phyloP scores from a whole-genome alignment of 2,329 filamentous ascomycete genomes.

The Colletotrichum abscissum region DNA sequence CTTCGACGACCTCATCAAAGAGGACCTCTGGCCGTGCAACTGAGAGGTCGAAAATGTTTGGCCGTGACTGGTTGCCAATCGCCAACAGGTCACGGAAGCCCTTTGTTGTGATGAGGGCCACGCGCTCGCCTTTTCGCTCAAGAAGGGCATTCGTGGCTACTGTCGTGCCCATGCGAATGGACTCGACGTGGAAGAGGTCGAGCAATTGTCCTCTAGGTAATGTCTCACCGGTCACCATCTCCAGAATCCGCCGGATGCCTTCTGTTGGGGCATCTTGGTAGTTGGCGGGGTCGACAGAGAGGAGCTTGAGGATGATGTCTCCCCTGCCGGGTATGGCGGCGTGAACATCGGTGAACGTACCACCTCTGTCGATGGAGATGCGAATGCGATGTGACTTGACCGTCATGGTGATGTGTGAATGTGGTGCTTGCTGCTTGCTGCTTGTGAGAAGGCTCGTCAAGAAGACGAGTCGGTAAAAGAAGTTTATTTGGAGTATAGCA shows the following conservation, averaged over 20 bases:
- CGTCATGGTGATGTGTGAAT: slow-evolving; percentile 36
- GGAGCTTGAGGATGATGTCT: slow-evolving; percentile 77
- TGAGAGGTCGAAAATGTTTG: slow-evolving; percentile 78
- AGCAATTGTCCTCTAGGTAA: slow-evolving; percentile 48
- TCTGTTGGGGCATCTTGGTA: slow-evolving; percentile 80
- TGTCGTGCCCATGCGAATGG: slow-evolving; percentile 84
- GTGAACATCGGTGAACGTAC: slow-evolving; percentile 77
- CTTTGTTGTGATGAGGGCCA: slow-evolving; percentile 77
- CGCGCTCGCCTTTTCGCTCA: slow-evolving; percentile 78
- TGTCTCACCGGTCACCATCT: slow-evolving; percentile 44
- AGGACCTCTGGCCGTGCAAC: slow-evolving; percentile 76
- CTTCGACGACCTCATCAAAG: slow-evolving; percentile 76
- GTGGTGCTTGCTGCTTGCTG: not conserved
- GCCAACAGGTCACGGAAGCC: slow-evolving; percentile 79
- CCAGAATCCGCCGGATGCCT: slow-evolving; percentile 68
- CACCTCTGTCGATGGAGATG: slow-evolving; percentile 47
- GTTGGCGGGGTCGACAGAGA: slow-evolving; percentile 78
- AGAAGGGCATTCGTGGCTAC: slow-evolving; percentile 83
- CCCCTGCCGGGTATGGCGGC: slow-evolving; percentile 74
- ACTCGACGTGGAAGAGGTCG: slow-evolving; percentile 60
- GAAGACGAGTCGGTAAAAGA: not conserved
- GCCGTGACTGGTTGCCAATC: slow-evolving; percentile 80
- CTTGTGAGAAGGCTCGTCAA: slow-evolving; percentile 1
- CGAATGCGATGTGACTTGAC: slow-evolving; percentile 43
- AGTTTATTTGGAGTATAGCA: slow-evolving; percentile 9